Evolutionary conservation across 2,329 filamentous ascomycete species (phyloP), one percentile per base, ranked within the genome.

Genomic region (Fusarium mundagurra): DNA sequence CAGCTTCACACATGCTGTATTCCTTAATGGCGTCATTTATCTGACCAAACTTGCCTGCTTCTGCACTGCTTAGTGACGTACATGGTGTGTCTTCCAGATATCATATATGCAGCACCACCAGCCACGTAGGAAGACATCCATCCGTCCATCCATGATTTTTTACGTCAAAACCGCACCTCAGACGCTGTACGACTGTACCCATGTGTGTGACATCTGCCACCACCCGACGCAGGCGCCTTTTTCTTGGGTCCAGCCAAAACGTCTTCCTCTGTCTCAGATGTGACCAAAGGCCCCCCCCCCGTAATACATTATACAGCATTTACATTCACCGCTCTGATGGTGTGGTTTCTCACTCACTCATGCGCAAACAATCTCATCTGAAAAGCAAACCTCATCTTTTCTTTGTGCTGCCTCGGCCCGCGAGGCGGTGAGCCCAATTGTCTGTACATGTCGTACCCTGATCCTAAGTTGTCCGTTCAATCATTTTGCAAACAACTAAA

Each of bases 351-450:
- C 43, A 61, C 36, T 72, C 57, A 57, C 55, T 70, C 50, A 58
- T 51, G 38, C 34, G 34, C 34, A 44, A 31, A 24, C 24, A n/a
- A 24, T 51, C 17, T 20, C 39, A 59, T 41, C 16, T 53, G 31
- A 47, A 50, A 45, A 39, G 20, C 20, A 58, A 67, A 55, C 29
- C 34, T 72, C 48, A 53, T 62, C 63, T 44, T 71, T 59, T 69
- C 63, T 74, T 72, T 68, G 70, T 74, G 45, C 58, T 62, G 44
- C 51, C 71, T 76, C 76, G 68, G 44, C 76, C 67, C 44, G 74
- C 70, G 64, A 71, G 66, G 71, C 64, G 51, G 65, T 68, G 57
- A 66, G 70, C 67, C 61, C 57, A 76, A 64, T 62, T 76, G 63
- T 53, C 66, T 57, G 54, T 72, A 76, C 59, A 77, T 71, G 57